Percentiles rank a stretch among this genome's conserved stretches.
phyloP scores from a whole-genome alignment of 768 basidiomycete genomes.

The Steccherinum ochraceum region DNA sequence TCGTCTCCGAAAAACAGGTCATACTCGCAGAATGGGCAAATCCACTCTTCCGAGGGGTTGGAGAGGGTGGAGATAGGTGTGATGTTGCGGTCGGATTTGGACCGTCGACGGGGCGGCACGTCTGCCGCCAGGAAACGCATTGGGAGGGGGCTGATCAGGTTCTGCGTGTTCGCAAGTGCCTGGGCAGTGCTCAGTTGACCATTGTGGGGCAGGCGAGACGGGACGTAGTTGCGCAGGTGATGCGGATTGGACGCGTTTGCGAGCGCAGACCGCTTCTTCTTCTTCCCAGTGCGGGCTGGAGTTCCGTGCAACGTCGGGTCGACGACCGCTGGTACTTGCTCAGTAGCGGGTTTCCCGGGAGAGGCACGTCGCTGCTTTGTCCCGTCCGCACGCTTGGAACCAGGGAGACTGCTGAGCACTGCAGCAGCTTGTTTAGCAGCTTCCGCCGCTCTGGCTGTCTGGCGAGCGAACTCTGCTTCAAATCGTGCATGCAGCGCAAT shows the following conservation, averaged over 20 bases:
- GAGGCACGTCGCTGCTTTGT: conserved; percentile 31
- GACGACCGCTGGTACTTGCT: background rate
- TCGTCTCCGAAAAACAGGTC: conserved; percentile 87
- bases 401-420: conserved; percentile 28
- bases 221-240: conserved; percentile 90
- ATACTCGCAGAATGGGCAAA: conserved; percentile 94
- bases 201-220: conserved; percentile 62
- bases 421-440: conserved; percentile 44
- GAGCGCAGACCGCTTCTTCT: conserved; percentile 89
- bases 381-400: conserved; percentile 32
- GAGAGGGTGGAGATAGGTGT: conserved; percentile 32
- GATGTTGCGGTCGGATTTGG: conserved; percentile 13
- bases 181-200: conserved; percentile 33
- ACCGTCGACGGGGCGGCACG: conserved; percentile 43
- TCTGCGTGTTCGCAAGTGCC: conserved; percentile 36
- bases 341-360: conserved; percentile 11
- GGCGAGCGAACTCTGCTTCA: conserved; percentile 66
- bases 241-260: conserved; percentile 96
- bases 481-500: conserved; percentile 58
- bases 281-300: conserved; percentile 44
- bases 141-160: conserved; percentile 52
- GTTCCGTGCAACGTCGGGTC: conserved; percentile 27
- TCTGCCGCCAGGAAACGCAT: conserved; percentile 65
- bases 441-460: conserved; percentile 51
- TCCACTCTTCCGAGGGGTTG: conserved; percentile 80